Percentiles rank a stretch among this genome's conserved stretches.
Conservation (phyloP, 2,329 filamentous ascomycete genomes). For the Penicillium sp. region DNA sequence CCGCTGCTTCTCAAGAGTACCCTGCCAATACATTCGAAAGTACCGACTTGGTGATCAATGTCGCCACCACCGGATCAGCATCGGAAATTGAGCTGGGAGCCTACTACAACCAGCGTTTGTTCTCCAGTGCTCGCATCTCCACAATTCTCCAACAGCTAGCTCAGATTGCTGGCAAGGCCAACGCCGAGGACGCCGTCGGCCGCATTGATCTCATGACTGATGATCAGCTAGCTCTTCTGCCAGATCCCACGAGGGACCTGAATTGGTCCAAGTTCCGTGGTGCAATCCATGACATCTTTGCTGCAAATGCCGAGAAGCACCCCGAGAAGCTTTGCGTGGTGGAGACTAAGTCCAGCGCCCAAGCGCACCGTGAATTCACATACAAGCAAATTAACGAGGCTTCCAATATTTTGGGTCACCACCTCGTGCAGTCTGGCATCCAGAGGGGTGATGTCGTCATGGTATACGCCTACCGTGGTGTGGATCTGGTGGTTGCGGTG, state of each 20-base stretch:
- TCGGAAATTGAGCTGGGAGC: constrained; percentile 40
- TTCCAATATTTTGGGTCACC: constrained; percentile 77
- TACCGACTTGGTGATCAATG: constrained; percentile 47
- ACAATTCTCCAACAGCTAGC: constrained; percentile 49
- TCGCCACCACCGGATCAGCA: constrained; percentile 32
- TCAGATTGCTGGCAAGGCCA: constrained; percentile 46
- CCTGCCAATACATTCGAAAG: constrained; percentile 49
- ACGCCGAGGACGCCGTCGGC: constrained; percentile 46
- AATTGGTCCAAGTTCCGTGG: constrained; percentile 52
- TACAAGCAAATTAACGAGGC: constrained; percentile 87
- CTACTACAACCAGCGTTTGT: constrained; percentile 51
- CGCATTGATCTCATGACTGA: constrained; percentile 48
- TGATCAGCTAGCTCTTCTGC: constrained; percentile 39
- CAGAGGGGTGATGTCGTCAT: constrained; percentile 86
- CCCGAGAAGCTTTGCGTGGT: constrained; percentile 72
- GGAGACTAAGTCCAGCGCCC: constrained; percentile 60
- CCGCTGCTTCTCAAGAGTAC: constrained; percentile 46
- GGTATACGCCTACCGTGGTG: constrained; percentile 83
- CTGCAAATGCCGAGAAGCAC: constrained; percentile 61
- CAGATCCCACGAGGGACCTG: constrained; percentile 49
- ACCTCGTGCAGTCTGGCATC: constrained; percentile 74
- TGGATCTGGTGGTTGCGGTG: constrained; percentile 75
- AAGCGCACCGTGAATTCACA: constrained; percentile 70
- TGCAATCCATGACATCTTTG: constrained; percentile 50
- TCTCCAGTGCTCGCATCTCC: constrained; percentile 50